Conservation (phyloP, 495 filamentous ascomycete species). For the Bombardia bombarda region DNA sequence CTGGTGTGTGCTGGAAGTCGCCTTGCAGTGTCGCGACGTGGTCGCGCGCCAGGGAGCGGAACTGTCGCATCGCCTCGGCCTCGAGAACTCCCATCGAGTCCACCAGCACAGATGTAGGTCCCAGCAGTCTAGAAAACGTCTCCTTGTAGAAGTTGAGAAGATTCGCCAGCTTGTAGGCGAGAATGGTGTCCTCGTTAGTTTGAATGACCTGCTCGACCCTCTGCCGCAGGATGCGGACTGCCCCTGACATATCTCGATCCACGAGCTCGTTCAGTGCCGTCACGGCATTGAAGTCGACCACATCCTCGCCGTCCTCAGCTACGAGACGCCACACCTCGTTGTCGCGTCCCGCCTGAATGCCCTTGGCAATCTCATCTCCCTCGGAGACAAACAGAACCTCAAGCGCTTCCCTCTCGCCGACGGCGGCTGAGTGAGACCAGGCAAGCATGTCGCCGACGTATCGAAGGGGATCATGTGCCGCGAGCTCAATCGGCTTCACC, state of each 20-base stretch:
- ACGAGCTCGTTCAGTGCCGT: slow-evolving; percentile 83
- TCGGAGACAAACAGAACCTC: slow-evolving; percentile 87
- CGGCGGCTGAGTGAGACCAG: slow-evolving; percentile 89
- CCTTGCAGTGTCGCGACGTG: slow-evolving; percentile 63
- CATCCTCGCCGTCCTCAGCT: slow-evolving; percentile 49
- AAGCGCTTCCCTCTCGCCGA: slow-evolving; percentile 87
- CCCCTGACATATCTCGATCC: slow-evolving; percentile 74
- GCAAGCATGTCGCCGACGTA: slow-evolving; percentile 98
- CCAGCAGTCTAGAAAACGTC: slow-evolving; percentile 75
- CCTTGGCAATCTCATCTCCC: slow-evolving; percentile 81
- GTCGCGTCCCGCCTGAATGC: slow-evolving; percentile 75
- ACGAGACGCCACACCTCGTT: slow-evolving; percentile 76
- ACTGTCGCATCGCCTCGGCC: slow-evolving; percentile 73
- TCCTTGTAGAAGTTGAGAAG: slow-evolving; percentile 80
- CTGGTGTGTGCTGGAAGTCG: slow-evolving; percentile 56
- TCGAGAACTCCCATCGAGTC: slow-evolving; percentile 60
- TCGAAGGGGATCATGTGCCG: slow-evolving; percentile 81
- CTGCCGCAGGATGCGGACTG: slow-evolving; percentile 68
- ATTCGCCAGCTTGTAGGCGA: slow-evolving; percentile 85
- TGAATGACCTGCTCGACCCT: slow-evolving; percentile 86
- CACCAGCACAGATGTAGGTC: slow-evolving; percentile 58
- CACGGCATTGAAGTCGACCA: slow-evolving; percentile 63
- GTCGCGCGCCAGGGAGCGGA: slow-evolving; percentile 70
- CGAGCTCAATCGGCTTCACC: slow-evolving; percentile 89
- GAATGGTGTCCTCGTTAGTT: slow-evolving; percentile 79